Evolutionary conservation across 2,329 filamentous ascomycete genomes (phyloP).

Genomic region (Curvularia eragrostidis): DNA sequence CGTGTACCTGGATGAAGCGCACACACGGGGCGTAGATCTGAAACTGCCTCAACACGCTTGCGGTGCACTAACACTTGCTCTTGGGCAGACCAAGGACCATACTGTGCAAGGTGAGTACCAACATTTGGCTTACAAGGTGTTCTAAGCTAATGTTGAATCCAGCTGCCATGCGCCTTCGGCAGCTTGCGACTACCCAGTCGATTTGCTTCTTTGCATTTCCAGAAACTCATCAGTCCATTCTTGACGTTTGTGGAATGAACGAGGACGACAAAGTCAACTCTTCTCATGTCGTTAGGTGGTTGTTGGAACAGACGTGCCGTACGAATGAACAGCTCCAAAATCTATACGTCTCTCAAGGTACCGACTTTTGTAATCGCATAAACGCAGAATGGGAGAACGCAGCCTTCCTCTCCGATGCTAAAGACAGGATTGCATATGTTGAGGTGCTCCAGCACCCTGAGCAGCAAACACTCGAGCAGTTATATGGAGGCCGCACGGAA

Average conservation of each 20-base stretch:
- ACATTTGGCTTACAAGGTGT: conserved; percentile 4
- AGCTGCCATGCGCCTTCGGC: conserved; percentile 70
- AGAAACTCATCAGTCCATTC: conserved; percentile 66
- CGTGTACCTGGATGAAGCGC: conserved; percentile 73
- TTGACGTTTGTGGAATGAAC: conserved; percentile 54
- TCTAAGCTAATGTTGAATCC: conserved; percentile 8
- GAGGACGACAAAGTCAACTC: conserved; percentile 51
- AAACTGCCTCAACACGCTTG: conserved; percentile 64
- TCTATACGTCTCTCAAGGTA: conserved; percentile 65
- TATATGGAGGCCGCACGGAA: conserved; percentile 55
- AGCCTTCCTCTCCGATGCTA: conserved; percentile 47
- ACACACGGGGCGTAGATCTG: conserved; percentile 74
- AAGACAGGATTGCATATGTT: conserved; percentile 52
- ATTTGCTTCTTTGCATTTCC: conserved; percentile 61
- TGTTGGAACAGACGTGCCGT: conserved; percentile 67
- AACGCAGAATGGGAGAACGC: conserved; percentile 56
- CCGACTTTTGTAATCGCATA: conserved; percentile 64
- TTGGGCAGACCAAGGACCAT: conserved; percentile 70
- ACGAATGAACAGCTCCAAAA: conserved; percentile 59
- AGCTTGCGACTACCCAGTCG: conserved; percentile 60
- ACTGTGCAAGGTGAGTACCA: conserved; percentile 65
- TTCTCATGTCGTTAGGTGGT: conserved; percentile 63
- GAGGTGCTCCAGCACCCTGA: conserved; percentile 58
- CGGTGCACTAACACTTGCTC: conserved; percentile 72
- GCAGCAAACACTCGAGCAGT: conserved; percentile 61